Conservation (phyloP, 2,329 filamentous ascomycete species). For the Alternaria sp. region DNA sequence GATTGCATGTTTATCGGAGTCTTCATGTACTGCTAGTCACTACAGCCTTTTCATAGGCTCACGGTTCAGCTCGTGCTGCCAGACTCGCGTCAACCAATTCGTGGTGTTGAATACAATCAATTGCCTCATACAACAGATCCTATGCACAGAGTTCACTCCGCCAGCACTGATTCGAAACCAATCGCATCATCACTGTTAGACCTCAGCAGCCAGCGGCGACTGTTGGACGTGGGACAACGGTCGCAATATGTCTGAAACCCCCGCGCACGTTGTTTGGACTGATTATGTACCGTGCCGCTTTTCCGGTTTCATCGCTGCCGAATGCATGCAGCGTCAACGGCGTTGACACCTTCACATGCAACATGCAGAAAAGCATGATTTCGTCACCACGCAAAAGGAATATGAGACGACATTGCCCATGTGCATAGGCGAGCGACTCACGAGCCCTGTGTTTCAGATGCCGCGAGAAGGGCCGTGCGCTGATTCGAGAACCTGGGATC, state of each 20-base stretch:
- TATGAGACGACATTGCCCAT: neutral
- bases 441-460: neutral
- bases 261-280: neutral
- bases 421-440: neutral
- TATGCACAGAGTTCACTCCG: neutral
- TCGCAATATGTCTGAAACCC: neutral
- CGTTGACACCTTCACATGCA: neutral
- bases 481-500: neutral
- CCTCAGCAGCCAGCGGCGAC: neutral
- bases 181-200: neutral
- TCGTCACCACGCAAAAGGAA: neutral
- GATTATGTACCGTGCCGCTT: neutral
- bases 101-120: conserved; percentile 11
- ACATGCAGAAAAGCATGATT: neutral
- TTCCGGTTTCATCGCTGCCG: neutral
- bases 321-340: neutral
- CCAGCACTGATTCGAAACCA: neutral
- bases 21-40: conserved; percentile 13
- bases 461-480: neutral
- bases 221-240: neutral
- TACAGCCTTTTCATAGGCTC: neutral
- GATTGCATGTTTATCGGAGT: conserved; percentile 15
- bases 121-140: neutral
- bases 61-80: conserved; percentile 7
- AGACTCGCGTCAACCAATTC: neutral